A percentile compares a stretch with the other conserved stretches of the same genome.
Evolutionary conservation across 1,139 yeast species (phyloP).

Genomic region (Arxiozyma heterogenica): DNA sequence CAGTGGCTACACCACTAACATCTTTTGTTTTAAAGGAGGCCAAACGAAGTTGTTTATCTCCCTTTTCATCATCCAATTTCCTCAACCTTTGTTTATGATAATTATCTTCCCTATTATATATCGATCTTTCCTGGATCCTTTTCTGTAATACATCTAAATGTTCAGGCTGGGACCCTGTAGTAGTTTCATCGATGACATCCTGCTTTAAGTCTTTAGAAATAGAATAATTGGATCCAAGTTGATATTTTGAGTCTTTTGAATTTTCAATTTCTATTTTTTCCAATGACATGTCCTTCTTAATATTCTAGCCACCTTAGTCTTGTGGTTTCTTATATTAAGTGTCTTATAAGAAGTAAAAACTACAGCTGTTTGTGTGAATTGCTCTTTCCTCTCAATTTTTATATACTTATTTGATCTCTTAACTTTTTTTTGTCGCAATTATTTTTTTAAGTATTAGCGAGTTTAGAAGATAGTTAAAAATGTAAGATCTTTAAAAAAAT

Average conservation of each 20-base stretch:
- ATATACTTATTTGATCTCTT: neutral
- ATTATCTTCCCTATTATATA: slow-evolving; percentile 33
- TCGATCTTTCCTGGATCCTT: slow-evolving; percentile 27
- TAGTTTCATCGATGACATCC: slow-evolving; percentile 27
- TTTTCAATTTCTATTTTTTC: neutral
- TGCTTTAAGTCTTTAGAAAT: slow-evolving; percentile 31
- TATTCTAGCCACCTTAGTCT: neutral
- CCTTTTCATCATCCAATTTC: slow-evolving; percentile 15
- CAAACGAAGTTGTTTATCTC: neutral
- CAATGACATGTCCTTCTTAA: neutral
- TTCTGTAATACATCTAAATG: slow-evolving; percentile 32
- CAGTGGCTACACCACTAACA: slow-evolving; percentile 10
- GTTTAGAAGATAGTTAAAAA: neutral
- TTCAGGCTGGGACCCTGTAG: slow-evolving; percentile 20
- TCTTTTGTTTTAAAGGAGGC: neutral
- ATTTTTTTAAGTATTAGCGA: too few species aligned
- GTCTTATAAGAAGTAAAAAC: too few species aligned
- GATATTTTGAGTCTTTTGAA: slow-evolving; percentile 5
- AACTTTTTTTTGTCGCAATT: neutral
- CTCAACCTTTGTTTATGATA: slow-evolving; percentile 38
- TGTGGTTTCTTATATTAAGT: neutral
- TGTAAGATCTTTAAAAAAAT: neutral
- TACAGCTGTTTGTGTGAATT: neutral
- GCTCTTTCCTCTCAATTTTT: too few species aligned
- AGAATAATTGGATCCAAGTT: slow-evolving; percentile 26